Evolutionary conservation across 768 basidiomycete species (phyloP).

Genomic region (Galerina sulciceps): DNA sequence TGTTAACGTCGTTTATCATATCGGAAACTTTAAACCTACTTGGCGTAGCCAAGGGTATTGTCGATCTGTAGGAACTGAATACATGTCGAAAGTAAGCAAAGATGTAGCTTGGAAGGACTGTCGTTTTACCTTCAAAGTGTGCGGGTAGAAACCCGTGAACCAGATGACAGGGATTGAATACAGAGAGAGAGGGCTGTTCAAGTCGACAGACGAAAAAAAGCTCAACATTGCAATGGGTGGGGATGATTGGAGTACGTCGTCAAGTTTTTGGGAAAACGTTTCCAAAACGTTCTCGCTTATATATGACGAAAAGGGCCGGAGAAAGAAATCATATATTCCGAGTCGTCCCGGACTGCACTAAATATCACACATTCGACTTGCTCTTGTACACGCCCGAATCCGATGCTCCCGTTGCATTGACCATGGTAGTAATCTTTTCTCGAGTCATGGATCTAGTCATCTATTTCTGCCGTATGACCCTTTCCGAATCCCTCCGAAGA

Average conservation of each 20-base stretch:
- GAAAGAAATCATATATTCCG: too few species aligned
- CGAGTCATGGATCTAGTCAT: too few species aligned
- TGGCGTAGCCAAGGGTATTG: conserved; percentile 35
- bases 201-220: conserved; percentile 15
- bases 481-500: too few species aligned
- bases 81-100: neutral
- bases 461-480: too few species aligned
- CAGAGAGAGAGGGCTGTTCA: conserved; percentile 32
- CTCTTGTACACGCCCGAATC: too few species aligned
- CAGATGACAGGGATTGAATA: conserved; percentile 43
- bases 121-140: conserved; percentile 28
- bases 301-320: too few species aligned
- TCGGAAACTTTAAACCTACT: conserved; percentile 26
- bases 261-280: neutral
- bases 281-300: too few species aligned
- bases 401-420: too few species aligned
- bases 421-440: too few species aligned
- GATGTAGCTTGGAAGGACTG: neutral
- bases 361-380: too few species aligned
- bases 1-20: neutral
- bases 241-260: neutral
- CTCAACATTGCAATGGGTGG: conserved; percentile 5
- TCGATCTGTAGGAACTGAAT: conserved; percentile 29
- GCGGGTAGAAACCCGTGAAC: conserved; percentile 37
- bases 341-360: too few species aligned